phyloP scores from a whole-genome alignment of 148 eudicot genomes.

The Rhododendron molle region DNA sequence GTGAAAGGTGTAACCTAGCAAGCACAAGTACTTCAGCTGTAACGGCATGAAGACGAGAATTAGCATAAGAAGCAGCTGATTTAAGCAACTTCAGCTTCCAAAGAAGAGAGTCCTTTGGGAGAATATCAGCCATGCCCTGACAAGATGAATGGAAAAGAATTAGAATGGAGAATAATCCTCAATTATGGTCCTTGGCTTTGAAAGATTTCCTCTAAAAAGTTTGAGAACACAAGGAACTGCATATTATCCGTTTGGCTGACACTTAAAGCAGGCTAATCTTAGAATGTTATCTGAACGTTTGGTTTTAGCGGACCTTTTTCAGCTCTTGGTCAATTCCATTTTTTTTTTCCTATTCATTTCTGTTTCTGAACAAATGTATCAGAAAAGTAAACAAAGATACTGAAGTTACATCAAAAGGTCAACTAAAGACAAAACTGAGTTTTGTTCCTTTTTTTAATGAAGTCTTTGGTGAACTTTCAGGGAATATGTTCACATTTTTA shows the following conservation, averaged over 20 bases:
- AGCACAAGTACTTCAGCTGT: conserved; percentile 94
- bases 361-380: not conserved
- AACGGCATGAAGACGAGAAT: conserved; percentile 87
- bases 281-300: not conserved
- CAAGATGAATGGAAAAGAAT: conserved; percentile 6
- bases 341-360: not conserved
- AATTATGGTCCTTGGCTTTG: not conserved
- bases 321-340: not conserved
- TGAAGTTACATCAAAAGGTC: not conserved
- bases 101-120: conserved; percentile 76
- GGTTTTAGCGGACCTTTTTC: not conserved
- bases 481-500: not conserved
- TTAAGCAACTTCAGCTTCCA: conserved; percentile 90
- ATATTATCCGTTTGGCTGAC: not conserved
- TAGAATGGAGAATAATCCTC: not conserved
- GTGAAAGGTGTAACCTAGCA: conserved; percentile 56
- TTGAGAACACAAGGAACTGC: not conserved
- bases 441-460: not conserved
- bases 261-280: not conserved
- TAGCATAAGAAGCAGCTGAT: conserved; percentile 79
- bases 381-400: not conserved
- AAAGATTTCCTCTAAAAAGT: not conserved
- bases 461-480: not conserved
- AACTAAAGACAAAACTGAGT: not conserved
- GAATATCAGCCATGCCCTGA: conserved; percentile 75